Evolutionary conservation across 441 rosid species (phyloP).

Genomic region (Bruguiera hainesii): DNA sequence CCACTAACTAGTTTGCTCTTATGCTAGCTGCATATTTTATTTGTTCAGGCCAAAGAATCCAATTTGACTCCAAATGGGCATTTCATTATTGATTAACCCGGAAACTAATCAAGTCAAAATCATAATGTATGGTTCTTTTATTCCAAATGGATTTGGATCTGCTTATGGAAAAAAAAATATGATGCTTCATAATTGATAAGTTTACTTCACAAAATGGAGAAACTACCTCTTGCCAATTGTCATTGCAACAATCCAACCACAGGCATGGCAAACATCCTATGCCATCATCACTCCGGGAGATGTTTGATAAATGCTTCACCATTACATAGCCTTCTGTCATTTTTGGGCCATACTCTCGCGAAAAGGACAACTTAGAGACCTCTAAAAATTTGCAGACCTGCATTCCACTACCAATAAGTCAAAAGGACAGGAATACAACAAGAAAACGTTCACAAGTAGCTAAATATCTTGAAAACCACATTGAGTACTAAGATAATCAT

Average conservation of each 20-base stretch:
- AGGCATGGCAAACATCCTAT: conserved; percentile 62
- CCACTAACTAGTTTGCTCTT: too few species aligned
- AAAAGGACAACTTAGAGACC: conserved; percentile 93
- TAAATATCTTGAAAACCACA: neutral
- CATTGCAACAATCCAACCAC: conserved; percentile 74
- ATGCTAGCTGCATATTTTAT: too few species aligned
- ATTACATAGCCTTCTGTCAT: conserved; percentile 88
- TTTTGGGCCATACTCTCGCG: conserved; percentile 91
- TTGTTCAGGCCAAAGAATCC: too few species aligned
- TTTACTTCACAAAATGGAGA: conserved; percentile 1
- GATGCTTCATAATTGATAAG: neutral
- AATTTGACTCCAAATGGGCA: too few species aligned
- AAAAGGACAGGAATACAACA: conserved; percentile 14
- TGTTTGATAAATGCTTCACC: conserved; percentile 85
- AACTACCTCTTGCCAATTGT: conserved; percentile 91
- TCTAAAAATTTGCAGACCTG: conserved; percentile 99
- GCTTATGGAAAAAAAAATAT: too few species aligned
- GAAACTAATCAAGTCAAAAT: too few species aligned
- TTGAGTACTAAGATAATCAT: conserved; percentile 1
- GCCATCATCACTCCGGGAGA: conserved; percentile 48
- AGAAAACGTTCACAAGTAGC: conserved; percentile 3
- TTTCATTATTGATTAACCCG: too few species aligned
- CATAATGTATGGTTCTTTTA: too few species aligned
- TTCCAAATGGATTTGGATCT: too few species aligned
- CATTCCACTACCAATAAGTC: conserved; percentile 21